Base-by-base conservation (phyloP, 352 stramenopile species). In the Elongisporangium undulatum region DNA sequence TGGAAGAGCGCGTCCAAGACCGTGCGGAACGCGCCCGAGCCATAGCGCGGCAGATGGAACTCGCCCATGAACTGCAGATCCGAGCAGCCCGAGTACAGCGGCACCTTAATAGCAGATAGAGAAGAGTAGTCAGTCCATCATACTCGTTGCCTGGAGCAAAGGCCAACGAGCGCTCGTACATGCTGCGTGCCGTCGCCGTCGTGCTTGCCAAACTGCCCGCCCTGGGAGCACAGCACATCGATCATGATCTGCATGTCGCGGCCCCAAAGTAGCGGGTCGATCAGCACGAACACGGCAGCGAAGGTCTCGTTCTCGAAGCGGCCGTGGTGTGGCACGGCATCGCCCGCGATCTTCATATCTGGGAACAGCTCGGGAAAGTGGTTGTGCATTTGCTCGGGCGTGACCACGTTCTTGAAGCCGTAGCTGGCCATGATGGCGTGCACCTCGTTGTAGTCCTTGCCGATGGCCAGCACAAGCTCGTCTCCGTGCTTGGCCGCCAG, bases 41-140 rank as follows among this genome's bases (percentile, higher is more conserved):
- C 76, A 60, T 77, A 85, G 21, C 76, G 76, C 24, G 76, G 76
- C 49, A 83, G 58, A 51, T 85, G 74, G 64, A 82, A 82, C 52
- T 82, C 76, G 23, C 76, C 74, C 5, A 87, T 73, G 61, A 85
- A 87, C 57, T 87, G 74, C 63, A 87, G 85, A 49, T 87, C 77
- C 16, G 72, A 81, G 67, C 77, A 87, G 53, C 74, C 74, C 49
- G 75, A 87, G 61, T 85, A 87, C 45, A 87, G 56, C 34, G 75
- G 75, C 16, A 45, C 34, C 34, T n/a, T n/a, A n/a, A 0, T 45
- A 17, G 12, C 34, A 45, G 34, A 39, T 3, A 39, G 1, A 39
- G 6, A 13, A 9, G 23, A 39, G 29, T 7, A 7, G 5, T 39
- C 10, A 39, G 29, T 39, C n/a, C 5, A 26, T 26, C 23, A 26